A percentile compares a stretch with the other conserved stretches of the same genome.
These are phyloP conservation scores for Euphorbia schlechtendalii DNA, from an alignment of 441 rosid genomes.

Conservation along the genomic window DNA sequence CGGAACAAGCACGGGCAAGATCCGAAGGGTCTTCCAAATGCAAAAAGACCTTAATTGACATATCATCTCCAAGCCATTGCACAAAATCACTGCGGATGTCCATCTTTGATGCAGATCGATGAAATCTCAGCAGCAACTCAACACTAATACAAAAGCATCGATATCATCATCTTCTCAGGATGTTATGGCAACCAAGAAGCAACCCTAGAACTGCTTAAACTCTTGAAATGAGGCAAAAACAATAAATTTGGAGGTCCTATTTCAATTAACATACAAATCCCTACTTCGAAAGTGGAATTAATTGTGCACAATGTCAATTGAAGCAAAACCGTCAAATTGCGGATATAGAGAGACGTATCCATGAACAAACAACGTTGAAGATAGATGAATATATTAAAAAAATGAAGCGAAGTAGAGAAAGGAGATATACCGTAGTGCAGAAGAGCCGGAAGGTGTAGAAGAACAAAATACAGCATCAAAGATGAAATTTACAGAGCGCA, in stretches of 20 bases:
- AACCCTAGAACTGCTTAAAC: not conserved
- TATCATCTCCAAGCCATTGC: constrained; percentile 33
- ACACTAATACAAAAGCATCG: not conserved
- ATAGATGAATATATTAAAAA: not conserved
- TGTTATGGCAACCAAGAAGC: not conserved
- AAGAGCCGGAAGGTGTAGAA: not conserved
- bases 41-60: constrained; percentile 29
- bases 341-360: not conserved
- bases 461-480: not conserved
- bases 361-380: not conserved
- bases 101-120: constrained; percentile 18
- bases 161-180: no score
- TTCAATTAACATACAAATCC: not conserved
- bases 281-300: not conserved
- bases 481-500: not conserved
- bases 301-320: not conserved
- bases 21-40: constrained; percentile 48
- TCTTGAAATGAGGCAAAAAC: not conserved
- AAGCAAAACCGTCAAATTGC: not conserved
- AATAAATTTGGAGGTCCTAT: not conserved
- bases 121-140: constrained; percentile 10
- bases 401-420: not conserved
- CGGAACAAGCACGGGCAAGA: constrained; percentile 35
- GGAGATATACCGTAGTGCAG: not conserved
- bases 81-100: constrained; percentile 30